Evolutionary conservation across 1,284 basidiomycete genomes (phyloP), one percentile per base, ranked within the genome.

Genomic region (Laetiporus sulphureus): DNA sequence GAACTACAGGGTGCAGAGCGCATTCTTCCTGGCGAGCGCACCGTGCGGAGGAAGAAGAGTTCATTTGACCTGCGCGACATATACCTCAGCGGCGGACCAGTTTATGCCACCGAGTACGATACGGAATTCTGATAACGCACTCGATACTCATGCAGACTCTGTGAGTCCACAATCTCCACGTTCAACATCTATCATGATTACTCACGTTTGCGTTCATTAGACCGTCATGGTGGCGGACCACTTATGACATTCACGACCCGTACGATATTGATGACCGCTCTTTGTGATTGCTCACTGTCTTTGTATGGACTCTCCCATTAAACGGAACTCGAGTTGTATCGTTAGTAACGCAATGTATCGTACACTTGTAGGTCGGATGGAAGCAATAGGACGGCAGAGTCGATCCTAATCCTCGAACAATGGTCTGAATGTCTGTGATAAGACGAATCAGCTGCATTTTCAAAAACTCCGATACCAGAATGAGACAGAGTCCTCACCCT

Each of bases 391-490:
- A 32, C 12, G 8, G 12, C 12, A 18, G 12, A 16, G 13, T 21
- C 24, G 33, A 42, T 5, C 29, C 25, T 27, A 84, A 53, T 84
- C 82, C 46, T 82, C 77, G 51, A 84, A 84, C 19, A 84, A 57
- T 27, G 82, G 81, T 49, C 68, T 72, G 60, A 84, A 84, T 16
- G 55, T 51, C 75, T 79, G 53, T 13, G 32, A 43, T 32, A 29
- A 20, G 31, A 46, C 25, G 22, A 32, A 13, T n/a, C n/a, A n/a
- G n/a, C n/a, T n/a, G n/a, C 24, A 38, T 30, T 27, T 18, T 21
- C 15, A 15, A 12, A 35, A n/a, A 12, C 31, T 19, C 39, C 25
- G 24, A 6, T 20, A 39, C 8, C 10, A 21, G 32, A 13, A 27
- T 33, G 29, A 22, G n/a, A 36, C 41, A 36, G 16, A 15, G 10